Conservation (phyloP, 2,329 filamentous ascomycete genomes). For the Hymenoscyphus salicellus region DNA sequence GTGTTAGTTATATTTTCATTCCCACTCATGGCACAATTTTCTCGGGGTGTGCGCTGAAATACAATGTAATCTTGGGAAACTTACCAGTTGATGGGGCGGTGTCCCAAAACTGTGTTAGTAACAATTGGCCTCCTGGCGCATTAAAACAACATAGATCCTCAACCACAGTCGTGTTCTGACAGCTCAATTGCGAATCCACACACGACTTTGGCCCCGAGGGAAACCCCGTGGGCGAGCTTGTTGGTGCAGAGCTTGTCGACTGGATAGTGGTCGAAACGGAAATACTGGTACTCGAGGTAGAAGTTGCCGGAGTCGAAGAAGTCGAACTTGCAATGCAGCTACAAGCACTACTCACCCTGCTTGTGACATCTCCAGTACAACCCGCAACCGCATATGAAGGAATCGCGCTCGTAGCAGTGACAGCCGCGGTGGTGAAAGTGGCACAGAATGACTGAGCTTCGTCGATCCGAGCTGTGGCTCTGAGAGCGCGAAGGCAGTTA, state of each 20-base stretch:
- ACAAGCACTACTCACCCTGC: conserved; percentile 20
- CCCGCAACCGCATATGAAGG: conserved; percentile 14
- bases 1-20: neutral
- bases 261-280: neutral
- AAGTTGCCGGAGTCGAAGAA: conserved; percentile 6
- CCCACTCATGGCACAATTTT: neutral
- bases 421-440: conserved; percentile 14
- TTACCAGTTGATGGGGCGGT: conserved; percentile 52
- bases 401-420: conserved; percentile 11
- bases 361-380: conserved; percentile 18
- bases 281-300: conserved; percentile 2
- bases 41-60: neutral
- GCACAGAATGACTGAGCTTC: conserved; percentile 18
- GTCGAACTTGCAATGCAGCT: conserved; percentile 15
- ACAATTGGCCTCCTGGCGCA: conserved; percentile 64
- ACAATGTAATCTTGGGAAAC: neutral
- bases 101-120: conserved; percentile 78
- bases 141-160: conserved; percentile 71
- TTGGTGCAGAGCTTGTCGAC: conserved; percentile 2
- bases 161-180: conserved; percentile 55
- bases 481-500: conserved; percentile 20
- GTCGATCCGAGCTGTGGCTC: conserved; percentile 12
- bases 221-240: conserved; percentile 6
- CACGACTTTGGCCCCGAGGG: conserved; percentile 24
- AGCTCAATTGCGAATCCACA: conserved; percentile 37